A percentile compares a stretch with the other conserved stretches of the same genome.
These are phyloP conservation scores for Chaetomiaceae sp. DNA, from an alignment of 2,329 filamentous ascomycete species.

Conservation along the genomic window DNA sequence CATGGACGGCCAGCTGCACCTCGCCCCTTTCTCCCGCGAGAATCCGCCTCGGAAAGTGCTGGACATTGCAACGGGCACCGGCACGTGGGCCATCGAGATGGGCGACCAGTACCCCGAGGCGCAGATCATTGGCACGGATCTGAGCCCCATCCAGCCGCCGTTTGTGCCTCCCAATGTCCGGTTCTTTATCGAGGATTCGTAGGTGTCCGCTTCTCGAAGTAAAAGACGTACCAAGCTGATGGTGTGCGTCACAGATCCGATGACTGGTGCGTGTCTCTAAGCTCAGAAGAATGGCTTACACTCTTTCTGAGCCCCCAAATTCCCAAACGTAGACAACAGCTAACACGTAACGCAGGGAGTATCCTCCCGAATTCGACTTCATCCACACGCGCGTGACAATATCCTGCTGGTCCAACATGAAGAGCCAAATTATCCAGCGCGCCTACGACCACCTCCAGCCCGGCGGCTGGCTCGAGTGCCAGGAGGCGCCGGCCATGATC, in stretches of 20 bases:
- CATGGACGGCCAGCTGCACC: slow-evolving; percentile 28
- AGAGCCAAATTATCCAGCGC: slow-evolving; percentile 44
- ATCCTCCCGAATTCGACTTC: slow-evolving; percentile 40
- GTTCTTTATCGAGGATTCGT: slow-evolving; percentile 65
- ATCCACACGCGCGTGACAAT: slow-evolving; percentile 46
- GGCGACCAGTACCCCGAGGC: slow-evolving; percentile 55
- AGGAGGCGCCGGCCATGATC: slow-evolving; percentile 36
- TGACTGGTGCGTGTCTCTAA: slow-evolving; percentile 47
- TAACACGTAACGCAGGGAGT: slow-evolving; percentile 10
- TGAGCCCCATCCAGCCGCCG: slow-evolving; percentile 61
- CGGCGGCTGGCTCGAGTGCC: slow-evolving; percentile 50
- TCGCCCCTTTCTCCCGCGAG: slow-evolving; percentile 27
- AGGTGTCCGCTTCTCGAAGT: slow-evolving; percentile 11
- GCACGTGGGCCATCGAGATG: slow-evolving; percentile 64
- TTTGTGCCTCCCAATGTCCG: slow-evolving; percentile 66
- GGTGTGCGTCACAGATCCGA: slow-evolving; percentile 33
- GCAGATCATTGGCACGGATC: slow-evolving; percentile 56
- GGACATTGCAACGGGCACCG: slow-evolving; percentile 44
- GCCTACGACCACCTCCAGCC: slow-evolving; percentile 44
- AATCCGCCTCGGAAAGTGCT: slow-evolving; percentile 28
- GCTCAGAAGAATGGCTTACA: too few species aligned
- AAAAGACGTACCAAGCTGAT: not conserved
- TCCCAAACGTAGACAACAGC: not conserved
- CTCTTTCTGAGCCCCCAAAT: too few species aligned
- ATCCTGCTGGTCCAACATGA: slow-evolving; percentile 45